Evolutionary conservation across 202 grass and related monocot species (phyloP).

Genomic region (Carex arenaria): DNA sequence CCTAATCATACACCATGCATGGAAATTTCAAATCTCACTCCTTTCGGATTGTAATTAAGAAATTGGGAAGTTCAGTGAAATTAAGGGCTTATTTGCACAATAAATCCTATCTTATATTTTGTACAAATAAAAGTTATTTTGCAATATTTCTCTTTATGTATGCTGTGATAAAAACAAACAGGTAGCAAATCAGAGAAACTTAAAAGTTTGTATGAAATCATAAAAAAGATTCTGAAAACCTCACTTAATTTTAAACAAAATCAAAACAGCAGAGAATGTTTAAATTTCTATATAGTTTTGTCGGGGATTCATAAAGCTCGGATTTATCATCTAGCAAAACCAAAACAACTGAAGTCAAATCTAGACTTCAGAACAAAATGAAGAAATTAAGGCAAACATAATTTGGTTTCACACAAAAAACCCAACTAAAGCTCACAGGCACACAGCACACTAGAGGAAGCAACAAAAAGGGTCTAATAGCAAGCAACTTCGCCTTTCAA

Average conservation of each 20-base stretch:
- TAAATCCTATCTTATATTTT: neutral
- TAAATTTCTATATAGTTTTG: neutral
- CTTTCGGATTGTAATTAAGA: neutral
- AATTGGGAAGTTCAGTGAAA: neutral
- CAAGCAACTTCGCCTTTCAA: neutral
- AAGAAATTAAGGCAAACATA: neutral
- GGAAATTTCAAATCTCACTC: neutral
- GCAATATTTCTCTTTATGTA: neutral
- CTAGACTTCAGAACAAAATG: constrained; percentile 7
- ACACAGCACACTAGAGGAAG: neutral
- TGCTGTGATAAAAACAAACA: neutral
- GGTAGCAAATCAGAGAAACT: neutral
- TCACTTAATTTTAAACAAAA: neutral
- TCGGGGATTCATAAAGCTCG: neutral
- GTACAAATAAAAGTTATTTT: neutral
- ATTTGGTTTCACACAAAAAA: neutral
- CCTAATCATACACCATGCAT: neutral
- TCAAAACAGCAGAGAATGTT: neutral
- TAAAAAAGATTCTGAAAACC: neutral
- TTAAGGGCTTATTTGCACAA: neutral
- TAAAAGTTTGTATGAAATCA: too few relatives aligned
- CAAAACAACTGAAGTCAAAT: neutral
- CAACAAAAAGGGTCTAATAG: neutral
- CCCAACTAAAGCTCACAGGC: neutral
- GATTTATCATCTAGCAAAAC: neutral